These are phyloP conservation scores for Avicennia marina DNA, from an alignment of 257 asterid genomes.

Conservation along the genomic window DNA sequence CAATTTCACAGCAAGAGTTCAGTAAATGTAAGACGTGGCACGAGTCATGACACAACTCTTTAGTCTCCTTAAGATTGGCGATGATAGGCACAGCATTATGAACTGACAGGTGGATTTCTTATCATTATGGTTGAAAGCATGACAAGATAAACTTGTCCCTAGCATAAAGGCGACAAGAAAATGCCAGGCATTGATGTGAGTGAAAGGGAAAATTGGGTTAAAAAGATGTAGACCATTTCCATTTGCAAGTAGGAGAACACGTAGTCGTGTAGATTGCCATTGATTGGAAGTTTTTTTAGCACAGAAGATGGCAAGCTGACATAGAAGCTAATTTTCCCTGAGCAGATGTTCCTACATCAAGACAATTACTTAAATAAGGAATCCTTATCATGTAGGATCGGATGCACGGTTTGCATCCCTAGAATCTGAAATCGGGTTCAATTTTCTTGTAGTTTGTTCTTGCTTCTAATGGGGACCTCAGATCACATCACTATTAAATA, in stretches of 20 bases:
- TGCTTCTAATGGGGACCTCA: too few relatives aligned
- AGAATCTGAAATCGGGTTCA: too few relatives aligned
- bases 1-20: constrained; percentile 75
- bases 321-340: constrained; percentile 60
- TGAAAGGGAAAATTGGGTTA: too few relatives aligned
- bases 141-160: constrained; percentile 34
- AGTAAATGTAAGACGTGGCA: constrained; percentile 72
- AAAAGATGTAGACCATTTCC: constrained; percentile 59
- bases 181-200: constrained; percentile 46
- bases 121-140: constrained; percentile 30
- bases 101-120: constrained; percentile 40
- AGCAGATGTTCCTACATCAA: constrained; percentile 80
- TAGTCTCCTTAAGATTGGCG: constrained; percentile 56
- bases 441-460: too few relatives aligned
- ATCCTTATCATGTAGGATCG: too few relatives aligned
- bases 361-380: constrained; percentile 68
- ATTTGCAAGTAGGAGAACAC: constrained; percentile 65
- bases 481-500: too few relatives aligned
- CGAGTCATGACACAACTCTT: constrained; percentile 63
- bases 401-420: too few relatives aligned
- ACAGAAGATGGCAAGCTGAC: constrained; percentile 62
- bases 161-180: constrained; percentile 49
- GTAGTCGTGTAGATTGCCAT: constrained; percentile 64
- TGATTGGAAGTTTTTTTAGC: constrained; percentile 56
- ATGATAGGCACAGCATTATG: constrained; percentile 70